Base-by-base conservation (phyloP, 2,329 filamentous ascomycete genomes). In the Tolypocladium cylindrosporum region DNA sequence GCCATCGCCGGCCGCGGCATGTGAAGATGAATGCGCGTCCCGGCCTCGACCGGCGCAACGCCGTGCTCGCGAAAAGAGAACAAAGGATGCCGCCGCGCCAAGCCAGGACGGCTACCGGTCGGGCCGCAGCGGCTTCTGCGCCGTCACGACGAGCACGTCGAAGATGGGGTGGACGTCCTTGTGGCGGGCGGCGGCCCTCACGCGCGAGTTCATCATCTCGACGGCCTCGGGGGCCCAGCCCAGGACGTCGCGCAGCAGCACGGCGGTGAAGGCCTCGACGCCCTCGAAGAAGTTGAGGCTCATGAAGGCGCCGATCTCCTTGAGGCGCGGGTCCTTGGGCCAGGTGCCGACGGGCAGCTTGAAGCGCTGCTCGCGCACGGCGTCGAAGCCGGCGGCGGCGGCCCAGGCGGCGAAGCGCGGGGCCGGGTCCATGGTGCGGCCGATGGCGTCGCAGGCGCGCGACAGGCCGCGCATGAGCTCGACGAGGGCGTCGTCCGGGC, bases 221-320 rank as follows among this genome's bases (percentile, higher is more conserved):
- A 80, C 77, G 58, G 77, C 71, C n/a, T 74, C 75, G 27, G 67
- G 63, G 1, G 68, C 72, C 63, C 73, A 70, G 2, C 72, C 73
- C 55, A 75, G 56, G 0, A 75, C 70, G 14, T 76, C 72, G 16
- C 68, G 64, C 61, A 71, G 68, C 16, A 74, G 58, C 6, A 70
- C 71, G 24, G 73, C 67, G 1, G 72, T 73, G 40, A 75, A 72
- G 2, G 70, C 73, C 56, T 69, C 68, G 16, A 76, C 67, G 0
- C 74, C 74, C 3, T 74, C 70, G 3, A 65, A 58, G 48, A 71
- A 71, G 37, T 73, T 74, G 1, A 66, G 58, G 36, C 69, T 68
- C 73, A 74, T 75, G 8, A 74, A 65, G 39, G 67, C 67, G 0
- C 75, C 74, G 8, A 76, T 59, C n/a, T 74, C 70, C 60, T 76